Evolutionary conservation across 345 rosid genomes (phyloP).

Genomic region (Alliaria petiolata): DNA sequence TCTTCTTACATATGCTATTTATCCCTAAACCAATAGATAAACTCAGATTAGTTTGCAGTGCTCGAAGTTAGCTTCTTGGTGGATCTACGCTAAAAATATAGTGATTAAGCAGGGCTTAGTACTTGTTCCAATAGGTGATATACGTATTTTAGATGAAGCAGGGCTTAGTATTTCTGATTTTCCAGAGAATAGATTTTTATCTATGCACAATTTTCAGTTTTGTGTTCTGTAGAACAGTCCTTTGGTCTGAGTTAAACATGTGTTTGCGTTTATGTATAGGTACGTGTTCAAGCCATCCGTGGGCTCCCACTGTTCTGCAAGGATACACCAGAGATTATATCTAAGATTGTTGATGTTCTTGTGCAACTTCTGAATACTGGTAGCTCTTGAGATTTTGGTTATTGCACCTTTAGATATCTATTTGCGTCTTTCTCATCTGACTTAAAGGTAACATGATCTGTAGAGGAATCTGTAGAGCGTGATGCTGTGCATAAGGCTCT

Average conservation of each 20-base stretch:
- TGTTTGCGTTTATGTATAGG: conserved; percentile 42
- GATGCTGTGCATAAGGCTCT: conserved; percentile 98
- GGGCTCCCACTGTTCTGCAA: conserved; percentile 96
- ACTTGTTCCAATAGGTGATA: background rate
- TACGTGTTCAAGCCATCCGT: conserved; percentile 96
- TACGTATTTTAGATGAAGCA: background rate
- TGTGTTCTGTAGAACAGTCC: background rate
- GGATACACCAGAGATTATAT: conserved; percentile 70
- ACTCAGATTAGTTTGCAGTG: background rate
- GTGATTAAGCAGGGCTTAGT: background rate
- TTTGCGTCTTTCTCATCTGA: background rate
- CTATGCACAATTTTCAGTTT: background rate
- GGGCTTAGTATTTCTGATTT: background rate
- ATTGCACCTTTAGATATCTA: background rate
- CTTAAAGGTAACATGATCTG: conserved; percentile 6
- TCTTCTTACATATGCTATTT: background rate
- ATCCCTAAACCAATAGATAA: background rate
- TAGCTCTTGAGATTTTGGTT: conserved; percentile 31
- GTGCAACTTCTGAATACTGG: conserved; percentile 79
- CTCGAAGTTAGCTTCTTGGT: conserved; percentile 1
- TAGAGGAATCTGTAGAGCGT: conserved; percentile 91
- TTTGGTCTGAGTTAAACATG: conserved; percentile 3
- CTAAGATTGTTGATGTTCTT: conserved; percentile 85
- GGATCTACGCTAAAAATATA: background rate
- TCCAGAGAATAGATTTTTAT: background rate